phyloP scores from a whole-genome alignment of 345 rosid species.

The Erucastrum elatum region DNA sequence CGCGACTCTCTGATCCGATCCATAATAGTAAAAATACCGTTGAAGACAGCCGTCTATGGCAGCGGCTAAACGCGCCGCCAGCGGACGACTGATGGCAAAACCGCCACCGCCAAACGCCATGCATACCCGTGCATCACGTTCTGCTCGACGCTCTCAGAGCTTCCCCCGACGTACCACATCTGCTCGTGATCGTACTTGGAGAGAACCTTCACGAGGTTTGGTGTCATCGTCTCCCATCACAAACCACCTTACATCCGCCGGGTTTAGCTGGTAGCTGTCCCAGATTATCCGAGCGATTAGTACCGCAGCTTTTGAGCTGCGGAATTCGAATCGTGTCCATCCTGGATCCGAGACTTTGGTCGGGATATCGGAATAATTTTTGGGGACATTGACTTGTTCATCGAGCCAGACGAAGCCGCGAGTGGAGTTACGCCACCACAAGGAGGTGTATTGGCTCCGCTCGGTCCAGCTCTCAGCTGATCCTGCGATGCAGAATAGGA shows the following conservation, averaged over 20 bases:
- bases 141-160: conserved; percentile 81
- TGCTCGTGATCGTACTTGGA: conserved; percentile 62
- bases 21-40: conserved; percentile 64
- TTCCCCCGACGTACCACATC: conserved; percentile 82
- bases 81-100: conserved; percentile 65
- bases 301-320: conserved; percentile 64
- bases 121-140: conserved; percentile 57
- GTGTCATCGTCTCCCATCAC: conserved; percentile 95
- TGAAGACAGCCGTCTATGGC: conserved; percentile 68
- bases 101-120: conserved; percentile 97
- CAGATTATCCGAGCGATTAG: conserved; percentile 70
- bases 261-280: conserved; percentile 52
- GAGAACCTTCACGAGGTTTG: conserved; percentile 64
- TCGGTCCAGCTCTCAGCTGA: conserved; percentile 59
- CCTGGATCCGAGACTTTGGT: conserved; percentile 50
- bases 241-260: conserved; percentile 72
- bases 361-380: conserved; percentile 32
- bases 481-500: conserved; percentile 66
- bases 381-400: conserved; percentile 18
- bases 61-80: conserved; percentile 55
- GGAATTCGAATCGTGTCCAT: conserved; percentile 55
- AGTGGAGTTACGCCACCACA: conserved; percentile 64
- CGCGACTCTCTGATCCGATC: conserved; percentile 78
- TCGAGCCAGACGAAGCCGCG: conserved; percentile 82
- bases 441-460: conserved; percentile 52